phyloP scores from a whole-genome alignment of 441 rosid genomes.

The Melastoma candidum region DNA sequence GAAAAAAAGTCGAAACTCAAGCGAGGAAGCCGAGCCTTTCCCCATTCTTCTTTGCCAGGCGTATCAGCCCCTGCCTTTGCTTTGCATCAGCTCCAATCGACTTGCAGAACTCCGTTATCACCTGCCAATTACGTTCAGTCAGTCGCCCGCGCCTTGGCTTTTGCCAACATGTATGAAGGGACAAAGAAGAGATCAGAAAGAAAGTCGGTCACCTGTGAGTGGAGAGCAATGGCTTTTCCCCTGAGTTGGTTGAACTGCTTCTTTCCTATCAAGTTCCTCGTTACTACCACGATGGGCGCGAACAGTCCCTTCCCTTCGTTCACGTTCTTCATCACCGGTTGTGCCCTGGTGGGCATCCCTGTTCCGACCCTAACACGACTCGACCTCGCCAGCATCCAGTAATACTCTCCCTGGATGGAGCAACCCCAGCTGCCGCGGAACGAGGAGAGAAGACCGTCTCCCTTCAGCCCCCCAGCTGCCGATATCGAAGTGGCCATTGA shows the following conservation, averaged over 20 bases:
- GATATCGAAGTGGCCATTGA: slow-evolving; percentile 57
- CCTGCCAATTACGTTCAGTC: slow-evolving; percentile 24
- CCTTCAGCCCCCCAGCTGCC: slow-evolving; percentile 36
- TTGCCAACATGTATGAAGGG: too few species aligned
- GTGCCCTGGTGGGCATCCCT: slow-evolving; percentile 33
- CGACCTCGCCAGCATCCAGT: slow-evolving; percentile 27
- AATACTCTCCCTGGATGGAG: slow-evolving; percentile 45
- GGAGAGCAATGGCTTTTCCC: slow-evolving; percentile 96
- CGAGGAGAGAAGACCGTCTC: slow-evolving; percentile 27
- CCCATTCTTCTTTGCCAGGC: slow-evolving; percentile 93
- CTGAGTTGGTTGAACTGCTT: slow-evolving; percentile 82
- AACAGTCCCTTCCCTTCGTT: slow-evolving; percentile 94
- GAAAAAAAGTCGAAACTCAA: slow-evolving; percentile 8
- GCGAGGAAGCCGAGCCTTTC: slow-evolving; percentile 92
- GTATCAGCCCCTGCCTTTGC: slow-evolving; percentile 88
- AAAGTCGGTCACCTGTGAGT: slow-evolving; percentile 54
- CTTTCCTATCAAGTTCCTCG: slow-evolving; percentile 68
- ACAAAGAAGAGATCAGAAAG: too few species aligned
- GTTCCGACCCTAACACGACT: slow-evolving; percentile 22
- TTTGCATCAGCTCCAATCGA: slow-evolving; percentile 91
- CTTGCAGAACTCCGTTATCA: slow-evolving; percentile 89
- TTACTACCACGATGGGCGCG: slow-evolving; percentile 66
- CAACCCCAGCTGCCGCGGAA: slow-evolving; percentile 48
- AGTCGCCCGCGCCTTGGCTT: too few species aligned
- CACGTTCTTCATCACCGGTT: slow-evolving; percentile 75